Evolutionary conservation across 768 basidiomycete species (phyloP).

Genomic region (Lactarius hatsudake): DNA sequence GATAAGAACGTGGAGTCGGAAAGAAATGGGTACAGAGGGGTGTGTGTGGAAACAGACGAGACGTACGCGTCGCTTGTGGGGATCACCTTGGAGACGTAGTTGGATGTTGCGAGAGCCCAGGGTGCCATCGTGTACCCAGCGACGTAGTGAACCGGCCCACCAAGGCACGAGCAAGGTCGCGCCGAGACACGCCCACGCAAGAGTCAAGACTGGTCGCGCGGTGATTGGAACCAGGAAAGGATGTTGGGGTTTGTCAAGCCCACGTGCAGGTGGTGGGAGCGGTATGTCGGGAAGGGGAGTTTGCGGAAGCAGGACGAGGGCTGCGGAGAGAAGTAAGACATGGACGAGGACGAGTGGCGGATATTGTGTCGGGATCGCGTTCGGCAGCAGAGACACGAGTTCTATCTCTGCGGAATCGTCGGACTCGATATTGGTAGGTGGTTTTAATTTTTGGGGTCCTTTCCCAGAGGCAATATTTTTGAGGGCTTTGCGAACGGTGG

Average conservation of each 20-base stretch:
- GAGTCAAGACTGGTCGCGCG: conserved; percentile 51
- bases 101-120: conserved; percentile 45
- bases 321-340: conserved; percentile 15
- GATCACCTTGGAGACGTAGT: conserved; percentile 38
- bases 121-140: conserved; percentile 52
- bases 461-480: conserved; percentile 12
- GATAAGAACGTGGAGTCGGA: conserved; percentile 6
- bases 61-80: conserved; percentile 41
- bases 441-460: background rate
- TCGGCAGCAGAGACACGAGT: conserved; percentile 14
- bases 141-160: conserved; percentile 69
- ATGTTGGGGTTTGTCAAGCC: conserved; percentile 62
- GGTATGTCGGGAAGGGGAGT: conserved; percentile 16
- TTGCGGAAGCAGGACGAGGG: conserved; percentile 17
- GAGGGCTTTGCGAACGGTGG: conserved; percentile 17
- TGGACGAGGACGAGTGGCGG: conserved; percentile 20
- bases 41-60: background rate
- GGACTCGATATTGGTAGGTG: background rate
- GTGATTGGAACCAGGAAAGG: conserved; percentile 69
- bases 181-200: conserved; percentile 57
- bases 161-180: conserved; percentile 55
- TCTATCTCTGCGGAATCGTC: background rate
- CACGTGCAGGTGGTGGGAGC: conserved; percentile 18
- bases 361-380: conserved; percentile 18
- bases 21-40: background rate